phyloP scores from a whole-genome alignment of 2,329 filamentous ascomycete species.

The Exserohilum rostratum region DNA sequence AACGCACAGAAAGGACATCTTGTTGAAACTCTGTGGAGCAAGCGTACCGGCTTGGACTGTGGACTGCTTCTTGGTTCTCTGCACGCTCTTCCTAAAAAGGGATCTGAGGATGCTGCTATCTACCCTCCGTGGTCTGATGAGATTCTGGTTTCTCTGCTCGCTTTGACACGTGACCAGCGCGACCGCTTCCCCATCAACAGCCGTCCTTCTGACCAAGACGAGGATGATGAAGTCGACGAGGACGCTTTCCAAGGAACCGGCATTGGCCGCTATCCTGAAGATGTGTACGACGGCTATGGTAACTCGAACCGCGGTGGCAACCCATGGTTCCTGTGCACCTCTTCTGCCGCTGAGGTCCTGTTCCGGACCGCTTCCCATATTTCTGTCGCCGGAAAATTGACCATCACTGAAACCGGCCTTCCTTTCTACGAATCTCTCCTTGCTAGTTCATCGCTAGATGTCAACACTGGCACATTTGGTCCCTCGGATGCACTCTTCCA shows the following conservation, averaged over 20 bases:
- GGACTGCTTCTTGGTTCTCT: constrained; percentile 48
- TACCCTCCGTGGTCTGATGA: constrained; percentile 48
- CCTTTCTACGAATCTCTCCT: constrained; percentile 49
- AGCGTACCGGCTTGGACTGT: constrained; percentile 48
- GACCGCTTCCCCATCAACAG: constrained; percentile 49
- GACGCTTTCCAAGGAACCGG: constrained; percentile 41
- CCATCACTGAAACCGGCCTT: constrained; percentile 36
- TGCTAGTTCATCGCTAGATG: constrained; percentile 28
- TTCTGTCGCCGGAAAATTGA: constrained; percentile 32
- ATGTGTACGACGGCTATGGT: constrained; percentile 49
- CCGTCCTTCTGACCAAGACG: constrained; percentile 19
- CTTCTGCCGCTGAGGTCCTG: constrained; percentile 49
- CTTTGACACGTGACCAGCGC: constrained; percentile 43
- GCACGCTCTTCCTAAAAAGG: constrained; percentile 36
- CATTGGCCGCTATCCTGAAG: constrained; percentile 53
- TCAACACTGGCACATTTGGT: constrained; percentile 32
- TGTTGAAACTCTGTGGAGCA: constrained; percentile 44
- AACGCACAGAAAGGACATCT: constrained; percentile 46
- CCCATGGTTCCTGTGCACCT: constrained; percentile 54
- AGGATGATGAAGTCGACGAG: constrained; percentile 12
- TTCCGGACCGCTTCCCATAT: constrained; percentile 47
- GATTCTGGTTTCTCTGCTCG: constrained; percentile 46
- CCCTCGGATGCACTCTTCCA: constrained; percentile 38
- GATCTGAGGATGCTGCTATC: constrained; percentile 23
- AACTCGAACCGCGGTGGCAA: constrained; percentile 42